Base-by-base conservation (phyloP, 805 yeast species). In the Yamadazyma scolyti region DNA sequence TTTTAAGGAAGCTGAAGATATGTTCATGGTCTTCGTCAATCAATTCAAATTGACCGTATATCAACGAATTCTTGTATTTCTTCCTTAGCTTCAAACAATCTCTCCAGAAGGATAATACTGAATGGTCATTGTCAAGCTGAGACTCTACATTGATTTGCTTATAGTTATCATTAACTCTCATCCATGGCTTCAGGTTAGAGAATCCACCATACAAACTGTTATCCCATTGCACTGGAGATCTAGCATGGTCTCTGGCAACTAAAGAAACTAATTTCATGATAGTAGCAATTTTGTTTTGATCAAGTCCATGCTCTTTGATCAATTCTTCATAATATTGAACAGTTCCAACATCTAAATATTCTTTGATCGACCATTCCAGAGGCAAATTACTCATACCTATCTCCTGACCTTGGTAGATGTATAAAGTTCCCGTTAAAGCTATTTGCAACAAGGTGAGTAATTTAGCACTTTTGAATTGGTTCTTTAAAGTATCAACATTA, bases 371-470 rank as follows among this genome's bases (percentile, higher is more conserved):
- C 77, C 77, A 73, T 23, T 47, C 45, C 30, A 54, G 44, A 13
- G 73, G 62, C 18, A 73, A 51, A 46, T 75, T 75, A 31, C 65
- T 63, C 71, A 68, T 70, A 20, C 77, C 81, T 37, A 76, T 56
- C 43, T 76, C 82, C 49, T 76, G 82, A 31, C 81, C 82, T 52
- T 76, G 80, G 52, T 74, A 76, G 22, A 76, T 54, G 52, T 61
- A 76, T 32, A 73, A 50, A 9, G 81, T 73, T 28, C 82, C 80
- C 16, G 75, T 67, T 41, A 73, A 59, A 9, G 76, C 45, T 9
- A 61, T 33, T 39, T 68, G 65, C 46, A 75, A 49, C 27, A 68
- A 39, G 11, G 76, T 61, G 39, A 75, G 46, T 47, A 73, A 50
- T 52, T 75, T 75, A 17, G 75, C 74, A 18, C 73, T 61, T 30